phyloP scores from a whole-genome alignment of 2,329 filamentous ascomycete genomes.

The Teratosphaeria gauchensis region DNA sequence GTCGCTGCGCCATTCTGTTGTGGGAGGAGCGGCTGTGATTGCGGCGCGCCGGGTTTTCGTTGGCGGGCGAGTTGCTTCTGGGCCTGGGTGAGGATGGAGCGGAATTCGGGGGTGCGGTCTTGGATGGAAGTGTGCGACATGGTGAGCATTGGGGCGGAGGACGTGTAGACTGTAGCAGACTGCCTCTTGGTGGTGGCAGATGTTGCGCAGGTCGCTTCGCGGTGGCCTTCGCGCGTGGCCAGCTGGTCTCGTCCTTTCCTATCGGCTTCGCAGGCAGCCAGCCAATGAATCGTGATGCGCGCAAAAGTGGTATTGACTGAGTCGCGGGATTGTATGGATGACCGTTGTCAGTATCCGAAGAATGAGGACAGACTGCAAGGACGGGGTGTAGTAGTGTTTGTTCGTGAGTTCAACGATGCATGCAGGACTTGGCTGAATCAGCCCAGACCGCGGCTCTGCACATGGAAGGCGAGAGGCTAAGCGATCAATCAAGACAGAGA shows the following conservation, averaged over 20 bases:
- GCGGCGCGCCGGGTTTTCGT: constrained; percentile 67
- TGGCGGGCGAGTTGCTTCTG: constrained; percentile 54
- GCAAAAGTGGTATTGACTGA: neutral
- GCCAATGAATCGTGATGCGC: neutral
- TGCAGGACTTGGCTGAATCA: neutral
- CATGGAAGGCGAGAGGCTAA: neutral
- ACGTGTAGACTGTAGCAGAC: constrained; percentile 1
- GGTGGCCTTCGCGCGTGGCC: neutral
- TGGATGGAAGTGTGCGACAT: constrained; percentile 61
- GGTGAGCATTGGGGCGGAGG: constrained; percentile 7
- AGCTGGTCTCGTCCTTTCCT: neutral
- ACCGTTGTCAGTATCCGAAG: neutral
- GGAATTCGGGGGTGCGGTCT: constrained; percentile 93
- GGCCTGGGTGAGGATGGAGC: constrained; percentile 75
- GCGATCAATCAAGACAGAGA: neutral
- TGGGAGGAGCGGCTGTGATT: constrained; percentile 62
- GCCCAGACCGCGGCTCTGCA: too few relatives aligned
- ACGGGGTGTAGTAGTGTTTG: neutral
- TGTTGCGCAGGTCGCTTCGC: neutral
- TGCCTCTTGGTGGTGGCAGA: constrained; percentile 1
- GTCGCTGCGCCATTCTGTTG: constrained; percentile 39
- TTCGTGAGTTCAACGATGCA: neutral
- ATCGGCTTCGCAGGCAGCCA: neutral
- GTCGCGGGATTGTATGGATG: neutral
- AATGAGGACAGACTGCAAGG: neutral